Conservation (phyloP, 2,329 filamentous ascomycete species). For the Paracorniculantispora psalliotae region DNA sequence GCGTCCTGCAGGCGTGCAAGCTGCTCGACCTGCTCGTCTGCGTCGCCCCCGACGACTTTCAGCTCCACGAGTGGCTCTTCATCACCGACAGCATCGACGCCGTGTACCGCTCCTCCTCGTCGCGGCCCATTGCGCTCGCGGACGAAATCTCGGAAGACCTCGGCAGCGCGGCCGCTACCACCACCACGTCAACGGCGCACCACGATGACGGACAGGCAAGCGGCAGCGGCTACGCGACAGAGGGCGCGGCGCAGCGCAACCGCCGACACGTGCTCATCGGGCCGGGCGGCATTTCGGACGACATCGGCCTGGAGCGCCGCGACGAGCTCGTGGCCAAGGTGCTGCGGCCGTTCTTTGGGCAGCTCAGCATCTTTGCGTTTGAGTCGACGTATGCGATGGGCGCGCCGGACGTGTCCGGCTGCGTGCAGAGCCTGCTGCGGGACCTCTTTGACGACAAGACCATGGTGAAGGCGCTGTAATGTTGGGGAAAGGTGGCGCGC, state of each 20-base stretch:
- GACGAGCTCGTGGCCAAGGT: constrained; percentile 71
- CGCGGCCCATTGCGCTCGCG: constrained; percentile 68
- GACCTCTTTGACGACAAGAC: constrained; percentile 78
- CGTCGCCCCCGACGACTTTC: constrained; percentile 88
- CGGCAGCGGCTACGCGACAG: constrained; percentile 19
- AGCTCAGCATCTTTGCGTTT: constrained; percentile 88
- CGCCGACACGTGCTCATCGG: constrained; percentile 15
- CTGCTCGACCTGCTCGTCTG: constrained; percentile 84
- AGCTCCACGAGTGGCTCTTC: constrained; percentile 97
- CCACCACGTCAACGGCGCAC: constrained; percentile 16
- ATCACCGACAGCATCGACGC: constrained; percentile 96
- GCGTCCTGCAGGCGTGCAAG: constrained; percentile 87
- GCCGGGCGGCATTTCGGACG: constrained; percentile 49
- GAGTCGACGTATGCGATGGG: constrained; percentile 89
- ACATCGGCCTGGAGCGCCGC: constrained; percentile 53
- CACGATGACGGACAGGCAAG: constrained; percentile 12
- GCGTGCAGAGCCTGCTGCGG: constrained; percentile 58
- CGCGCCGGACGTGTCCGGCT: constrained; percentile 58
- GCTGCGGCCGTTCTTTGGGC: constrained; percentile 81
- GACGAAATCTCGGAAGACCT: constrained; percentile 81
- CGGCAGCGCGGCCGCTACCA: constrained; percentile 36
- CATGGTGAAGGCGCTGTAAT: constrained; percentile 54
- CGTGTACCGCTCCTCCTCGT: constrained; percentile 71
- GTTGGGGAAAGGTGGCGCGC: neutral
- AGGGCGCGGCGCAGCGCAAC: constrained; percentile 32